These are phyloP conservation scores for Helianthus tuberosus DNA, from an alignment of 129 eudicot species.

Conservation along the genomic window DNA sequence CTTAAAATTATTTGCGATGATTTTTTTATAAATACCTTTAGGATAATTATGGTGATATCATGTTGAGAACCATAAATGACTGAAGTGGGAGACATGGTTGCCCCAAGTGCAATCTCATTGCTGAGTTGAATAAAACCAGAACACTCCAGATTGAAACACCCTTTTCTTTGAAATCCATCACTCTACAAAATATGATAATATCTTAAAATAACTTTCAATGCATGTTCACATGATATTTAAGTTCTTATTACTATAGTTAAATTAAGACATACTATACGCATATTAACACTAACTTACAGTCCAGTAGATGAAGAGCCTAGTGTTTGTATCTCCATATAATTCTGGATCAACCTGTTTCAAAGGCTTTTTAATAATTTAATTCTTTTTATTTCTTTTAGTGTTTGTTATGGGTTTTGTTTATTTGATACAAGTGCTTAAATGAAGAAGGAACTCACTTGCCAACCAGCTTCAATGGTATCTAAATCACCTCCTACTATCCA, in stretches of 20 bases:
- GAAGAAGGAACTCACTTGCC: constrained; percentile 56
- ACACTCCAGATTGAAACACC: constrained; percentile 79
- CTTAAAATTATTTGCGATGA: too few species aligned
- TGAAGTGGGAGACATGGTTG: constrained; percentile 63
- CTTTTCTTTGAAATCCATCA: constrained; percentile 90
- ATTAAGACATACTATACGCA: not conserved
- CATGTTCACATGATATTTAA: too few species aligned
- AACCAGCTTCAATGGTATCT: constrained; percentile 92
- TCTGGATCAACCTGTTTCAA: constrained; percentile 71
- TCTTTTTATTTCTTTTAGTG: too few species aligned
- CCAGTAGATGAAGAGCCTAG: constrained; percentile 90
- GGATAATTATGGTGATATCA: constrained; percentile 65
- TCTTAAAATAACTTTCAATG: too few species aligned
- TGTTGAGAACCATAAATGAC: constrained; percentile 54
- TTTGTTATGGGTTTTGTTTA: not conserved
- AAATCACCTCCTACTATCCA: constrained; percentile 84
- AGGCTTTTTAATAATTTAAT: not conserved
- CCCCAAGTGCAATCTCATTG: constrained; percentile 75
- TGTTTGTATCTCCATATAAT: constrained; percentile 72
- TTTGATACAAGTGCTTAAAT: not conserved
- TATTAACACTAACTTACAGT: constrained; percentile 53
- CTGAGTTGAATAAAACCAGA: constrained; percentile 78
- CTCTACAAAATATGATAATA: constrained; percentile 46
- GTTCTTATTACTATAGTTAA: too few species aligned
- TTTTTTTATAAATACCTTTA: constrained; percentile 50